phyloP scores from a whole-genome alignment of 352 stramenopile species.

The Globisporangium viniferum region DNA sequence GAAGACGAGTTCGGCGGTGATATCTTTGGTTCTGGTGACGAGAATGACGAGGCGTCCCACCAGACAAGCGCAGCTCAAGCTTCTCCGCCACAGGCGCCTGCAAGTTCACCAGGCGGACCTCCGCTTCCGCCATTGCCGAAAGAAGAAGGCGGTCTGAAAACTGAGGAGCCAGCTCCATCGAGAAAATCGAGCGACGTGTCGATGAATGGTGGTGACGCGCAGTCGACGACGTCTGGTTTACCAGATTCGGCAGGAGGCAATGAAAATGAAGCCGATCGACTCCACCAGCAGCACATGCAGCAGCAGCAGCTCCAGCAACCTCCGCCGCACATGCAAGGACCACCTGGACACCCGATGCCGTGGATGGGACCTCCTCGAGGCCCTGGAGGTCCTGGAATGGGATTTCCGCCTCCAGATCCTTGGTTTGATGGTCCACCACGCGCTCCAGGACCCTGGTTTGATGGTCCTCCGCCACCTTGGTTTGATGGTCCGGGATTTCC shows the following conservation, averaged over 20 bases:
- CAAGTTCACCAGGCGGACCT: background rate
- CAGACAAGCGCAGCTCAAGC: slow-evolving; percentile 12
- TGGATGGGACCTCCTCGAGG: slow-evolving; percentile 38
- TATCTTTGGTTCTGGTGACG: slow-evolving; percentile 72
- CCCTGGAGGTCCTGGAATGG: slow-evolving; percentile 48
- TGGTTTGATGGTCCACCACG: slow-evolving; percentile 70
- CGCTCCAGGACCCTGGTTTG: slow-evolving; percentile 71
- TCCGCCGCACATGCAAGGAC: slow-evolving; percentile 21
- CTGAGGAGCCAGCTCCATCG: slow-evolving; percentile 9
- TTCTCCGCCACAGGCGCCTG: slow-evolving; percentile 24
- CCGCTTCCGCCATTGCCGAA: slow-evolving; percentile 45
- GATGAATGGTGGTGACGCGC: background rate
- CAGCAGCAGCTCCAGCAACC: slow-evolving; percentile 17
- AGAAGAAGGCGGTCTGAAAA: slow-evolving; percentile 11
- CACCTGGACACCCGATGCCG: slow-evolving; percentile 26
- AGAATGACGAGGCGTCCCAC: slow-evolving; percentile 34
- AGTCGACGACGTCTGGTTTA: background rate
- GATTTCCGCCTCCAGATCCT: slow-evolving; percentile 51
- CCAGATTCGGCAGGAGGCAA: background rate
- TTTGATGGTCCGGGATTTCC: slow-evolving; percentile 72
- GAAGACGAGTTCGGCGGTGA: slow-evolving; percentile 86
- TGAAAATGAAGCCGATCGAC: slow-evolving; percentile 19
- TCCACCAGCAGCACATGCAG: slow-evolving; percentile 19
- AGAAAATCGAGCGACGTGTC: slow-evolving; percentile 14
- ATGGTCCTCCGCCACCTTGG: slow-evolving; percentile 67